Base-by-base conservation (phyloP, 139 green algal genomes). In the Chlorella sp. region DNA sequence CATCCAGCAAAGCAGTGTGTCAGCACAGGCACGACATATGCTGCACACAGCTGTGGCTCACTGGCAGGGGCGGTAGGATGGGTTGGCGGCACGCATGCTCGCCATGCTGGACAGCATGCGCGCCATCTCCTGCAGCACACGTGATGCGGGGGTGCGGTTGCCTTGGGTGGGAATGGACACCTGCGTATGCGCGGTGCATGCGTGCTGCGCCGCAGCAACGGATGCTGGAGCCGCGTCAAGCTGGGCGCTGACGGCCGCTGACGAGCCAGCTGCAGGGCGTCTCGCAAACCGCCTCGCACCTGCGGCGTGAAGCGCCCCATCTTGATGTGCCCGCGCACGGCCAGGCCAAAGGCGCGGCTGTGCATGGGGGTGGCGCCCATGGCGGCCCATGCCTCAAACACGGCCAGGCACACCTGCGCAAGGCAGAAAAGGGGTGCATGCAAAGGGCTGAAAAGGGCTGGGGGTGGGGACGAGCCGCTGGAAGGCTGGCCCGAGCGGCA, bases 61-160 rank as follows among this genome's bases (percentile, higher is more conserved):
- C 51, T 60, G 51, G 51, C 77, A 83, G 38, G 77, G 77, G 77
- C 77, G 77, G 77, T 73, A 83, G 60, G 60, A 48, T 6, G 77
- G 60, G 30, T 68, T 64, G 28, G 60, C 58, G 20, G n/a, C 36
- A 3, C 77, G 77, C 56, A 74, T 17, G 0, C 16, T 4, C 1
- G 77, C 77, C 58, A 73, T 73, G 77, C 41, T 43, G 3, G 77
- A 30, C 77, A 83, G 77, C 77, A 83, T 32, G 24, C 58, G 77
- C 16, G 77, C 30, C 40, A 74, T 26, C 77, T 83, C 77, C 77
- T 83, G 77, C 54, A 70, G 76, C 9, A 11, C 51, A 60, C 13
- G 46, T 54, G 46, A 11, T 54, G 46, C 46, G 11, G 46, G 46
- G 46, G n/a, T n/a, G n/a, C n/a, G n/a, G n/a, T n/a, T n/a, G n/a